Evolutionary conservation across 2,329 filamentous ascomycete species (phyloP).

Genomic region (Aspergillus sp.): DNA sequence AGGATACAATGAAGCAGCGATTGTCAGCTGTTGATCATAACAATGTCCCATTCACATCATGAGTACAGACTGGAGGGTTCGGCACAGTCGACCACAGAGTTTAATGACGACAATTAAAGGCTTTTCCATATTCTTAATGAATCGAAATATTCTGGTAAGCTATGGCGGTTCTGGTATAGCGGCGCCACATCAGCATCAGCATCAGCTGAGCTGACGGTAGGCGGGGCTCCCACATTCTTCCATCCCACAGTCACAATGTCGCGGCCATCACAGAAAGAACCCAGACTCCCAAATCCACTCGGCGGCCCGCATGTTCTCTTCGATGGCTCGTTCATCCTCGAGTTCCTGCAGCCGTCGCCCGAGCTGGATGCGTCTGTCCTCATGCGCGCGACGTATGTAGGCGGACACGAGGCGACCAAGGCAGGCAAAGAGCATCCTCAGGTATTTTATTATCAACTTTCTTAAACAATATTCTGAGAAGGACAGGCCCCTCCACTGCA

Average conservation of each 20-base stretch:
- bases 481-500: constrained; percentile 5
- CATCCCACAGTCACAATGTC: not conserved
- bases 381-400: constrained; percentile 10
- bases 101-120: too few relatives aligned
- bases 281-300: not conserved
- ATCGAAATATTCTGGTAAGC: too few relatives aligned
- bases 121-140: too few relatives aligned
- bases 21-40: too few relatives aligned
- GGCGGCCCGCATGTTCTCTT: constrained; percentile 10
- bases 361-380: constrained; percentile 8
- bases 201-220: not conserved
- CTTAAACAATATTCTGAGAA: not conserved
- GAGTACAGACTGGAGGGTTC: too few relatives aligned
- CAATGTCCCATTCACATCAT: too few relatives aligned
- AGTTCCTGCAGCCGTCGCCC: constrained; percentile 7
- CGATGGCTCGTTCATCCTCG: constrained; percentile 10
- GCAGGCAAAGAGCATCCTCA: constrained; percentile 10
- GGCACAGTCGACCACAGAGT: too few relatives aligned
- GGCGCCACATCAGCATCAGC: not conserved
- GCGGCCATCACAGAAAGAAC: not conserved
- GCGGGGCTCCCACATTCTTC: not conserved
- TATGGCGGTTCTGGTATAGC: too few relatives aligned
- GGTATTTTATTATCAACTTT: not conserved
- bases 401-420: not conserved
- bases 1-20: too few relatives aligned